Evolutionary conservation across 805 yeast species (phyloP), one percentile per base, ranked within the genome.

Genomic region (Myxozyma neglecta): DNA sequence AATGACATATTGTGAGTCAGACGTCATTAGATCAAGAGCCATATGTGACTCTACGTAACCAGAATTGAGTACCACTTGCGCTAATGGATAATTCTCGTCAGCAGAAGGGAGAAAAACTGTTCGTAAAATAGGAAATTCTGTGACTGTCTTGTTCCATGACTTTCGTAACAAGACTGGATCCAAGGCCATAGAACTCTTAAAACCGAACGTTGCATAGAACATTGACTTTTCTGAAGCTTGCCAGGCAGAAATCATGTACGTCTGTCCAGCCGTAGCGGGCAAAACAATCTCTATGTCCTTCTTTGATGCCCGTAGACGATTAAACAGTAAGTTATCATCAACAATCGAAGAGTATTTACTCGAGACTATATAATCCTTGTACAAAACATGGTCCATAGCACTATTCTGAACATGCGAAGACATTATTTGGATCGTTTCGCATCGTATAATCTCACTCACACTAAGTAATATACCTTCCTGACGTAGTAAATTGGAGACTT

Each of bases 161-260:
- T 14, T 18, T 9, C 24, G 34, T 16, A 69, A 24, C 9, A 39
- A 16, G 6, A 20, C 46, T 8, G 39, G 18, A 24, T 65, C 68
- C 9, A 62, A 10, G 8, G 10, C 14, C 8, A 35, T n/a, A 3
- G 20, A 16, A 6, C 45, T 13, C 11, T 44, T 42, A 44, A 57
- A 66, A 20, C 44, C 18, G 39, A 68, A 68, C 1, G 59, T 64
- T 9, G 65, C 55, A 14, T 50, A 50, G 18, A 63, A 66, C n/a
- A 50, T 45, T 13, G 16, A 34, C 8, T 35, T 24, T 2, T 18
- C 37, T 8, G 69, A 56, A 24, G 53, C 35, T 37, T 56, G 57
- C 70, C 71, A 69, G 3, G 58, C 62, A 14, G 53, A 37, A 13
- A 69, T 45, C 57, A 70, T 69, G 50, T 66, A 69, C 8, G 61